Evolutionary conservation across 768 basidiomycete genomes (phyloP), one percentile per base, ranked within the genome.

Genomic region (Podaxis carcinomalis): DNA sequence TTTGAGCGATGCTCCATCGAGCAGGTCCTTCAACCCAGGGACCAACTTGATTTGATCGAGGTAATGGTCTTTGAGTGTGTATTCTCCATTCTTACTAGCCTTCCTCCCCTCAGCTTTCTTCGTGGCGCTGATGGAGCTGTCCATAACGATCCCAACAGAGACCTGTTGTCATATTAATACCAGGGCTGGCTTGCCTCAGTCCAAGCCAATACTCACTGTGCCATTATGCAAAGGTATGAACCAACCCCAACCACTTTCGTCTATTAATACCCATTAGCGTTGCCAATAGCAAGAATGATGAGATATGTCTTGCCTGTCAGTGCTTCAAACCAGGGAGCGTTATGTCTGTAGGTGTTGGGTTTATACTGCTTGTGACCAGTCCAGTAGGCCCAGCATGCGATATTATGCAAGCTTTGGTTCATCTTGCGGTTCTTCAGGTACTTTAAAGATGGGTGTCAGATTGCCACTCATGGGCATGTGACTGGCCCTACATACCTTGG

Each of bases 161-260:
- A 78, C 78, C 27, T 68, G 23, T 27, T 46, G 35, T 5, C 13
- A 56, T 21, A 40, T 32, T 11, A n/a, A 11, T 1, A 50, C 50
- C 11, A 27, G 52, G 14, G 16, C 16, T 21, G 11, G 11, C 37
- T n/a, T 3, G 23, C 2, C 35, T 21, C 7, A 25, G n/a, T 4
- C 14, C 27, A 13, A 16, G 16, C 2, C 16, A 21, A 35, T 5
- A 49, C 64, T 46, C 46, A 66, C 66, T 5, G 77, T 72, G 21
- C 77, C 78, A 44, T 78, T 74, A 62, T 79, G 74, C 14, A 84
- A 74, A 2, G 82, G 83, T 49, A 84, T 84, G 61, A 81, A 82
- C 83, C 83, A 84, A n/a, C 74, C 76, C 83, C 83, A 84, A 5
- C 83, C 82, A 21, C 76, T 75, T 63, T 82, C 80, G 47, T 83